phyloP scores from a whole-genome alignment of 2,329 filamentous ascomycete species.

The Penicillium brasilianum region DNA sequence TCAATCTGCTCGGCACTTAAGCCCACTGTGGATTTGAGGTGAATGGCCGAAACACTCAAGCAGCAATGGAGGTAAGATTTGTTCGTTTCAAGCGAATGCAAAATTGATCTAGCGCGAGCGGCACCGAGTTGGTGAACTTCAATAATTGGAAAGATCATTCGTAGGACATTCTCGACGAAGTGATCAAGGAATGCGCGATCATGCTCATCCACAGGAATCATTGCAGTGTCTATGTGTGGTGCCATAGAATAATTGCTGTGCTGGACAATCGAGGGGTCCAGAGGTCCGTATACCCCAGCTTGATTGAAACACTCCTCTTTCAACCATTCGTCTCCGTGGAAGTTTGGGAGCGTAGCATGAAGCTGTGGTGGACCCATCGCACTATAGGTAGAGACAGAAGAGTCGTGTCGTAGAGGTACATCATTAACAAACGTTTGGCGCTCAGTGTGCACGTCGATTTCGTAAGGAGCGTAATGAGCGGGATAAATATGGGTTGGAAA shows the following conservation, averaged over 20 bases:
- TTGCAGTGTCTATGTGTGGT: too few relatives aligned
- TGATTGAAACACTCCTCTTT: slow-evolving; percentile 70
- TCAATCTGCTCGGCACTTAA: slow-evolving; percentile 76
- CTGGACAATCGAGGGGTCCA: slow-evolving; percentile 31
- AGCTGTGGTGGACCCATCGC: slow-evolving; percentile 81
- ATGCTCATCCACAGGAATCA: slow-evolving; percentile 80
- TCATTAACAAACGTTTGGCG: slow-evolving; percentile 93
- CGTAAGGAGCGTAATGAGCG: slow-evolving; percentile 72
- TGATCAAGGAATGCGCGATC: slow-evolving; percentile 88
- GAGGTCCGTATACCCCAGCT: neutral
- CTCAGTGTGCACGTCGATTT: slow-evolving; percentile 95
- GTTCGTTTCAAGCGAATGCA: slow-evolving; percentile 88
- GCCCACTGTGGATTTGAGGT: slow-evolving; percentile 79
- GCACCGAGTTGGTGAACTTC: slow-evolving; percentile 88
- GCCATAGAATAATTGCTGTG: too few relatives aligned
- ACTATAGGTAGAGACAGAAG: slow-evolving; percentile 88
- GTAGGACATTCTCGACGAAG: slow-evolving; percentile 86
- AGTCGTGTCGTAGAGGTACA: slow-evolving; percentile 81
- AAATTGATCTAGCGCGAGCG: slow-evolving; percentile 78
- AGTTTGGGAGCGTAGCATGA: slow-evolving; percentile 68
- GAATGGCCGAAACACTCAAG: slow-evolving; percentile 88
- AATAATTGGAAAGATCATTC: slow-evolving; percentile 87
- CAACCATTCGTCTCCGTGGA: slow-evolving; percentile 71
- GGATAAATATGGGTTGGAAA: slow-evolving; percentile 63
- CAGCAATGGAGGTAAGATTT: slow-evolving; percentile 95